A percentile compares a stretch with the other conserved stretches of the same genome.
These are phyloP conservation scores for Eleusine coracana DNA, from an alignment of 176 grass and related monocot genomes.

Conservation along the genomic window DNA sequence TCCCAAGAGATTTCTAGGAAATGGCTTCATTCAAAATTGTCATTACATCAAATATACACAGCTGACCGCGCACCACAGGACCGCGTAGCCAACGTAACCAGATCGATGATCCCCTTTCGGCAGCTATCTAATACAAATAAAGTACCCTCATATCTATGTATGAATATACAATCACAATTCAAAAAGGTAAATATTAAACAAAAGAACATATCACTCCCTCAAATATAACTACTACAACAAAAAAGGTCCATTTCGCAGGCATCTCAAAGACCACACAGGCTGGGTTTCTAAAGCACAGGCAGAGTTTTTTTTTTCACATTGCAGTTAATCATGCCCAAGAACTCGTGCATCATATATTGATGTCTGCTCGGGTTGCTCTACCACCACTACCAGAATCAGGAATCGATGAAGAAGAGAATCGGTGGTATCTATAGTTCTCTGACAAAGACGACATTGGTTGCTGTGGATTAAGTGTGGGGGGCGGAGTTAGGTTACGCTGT, in stretches of 20 bases:
- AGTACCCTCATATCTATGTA: not conserved
- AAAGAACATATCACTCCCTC: not conserved
- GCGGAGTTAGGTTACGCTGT: constrained; percentile 77
- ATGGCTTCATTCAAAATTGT: not conserved
- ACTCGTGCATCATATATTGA: constrained; percentile 68
- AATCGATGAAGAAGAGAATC: constrained; percentile 66
- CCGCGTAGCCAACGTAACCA: not conserved
- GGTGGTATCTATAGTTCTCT: constrained; percentile 82
- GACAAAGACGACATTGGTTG: constrained; percentile 77
- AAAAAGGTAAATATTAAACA: not conserved
- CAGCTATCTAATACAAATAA: not conserved
- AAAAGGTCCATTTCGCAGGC: not conserved
- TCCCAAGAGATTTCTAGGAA: not conserved
- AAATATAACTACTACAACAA: not conserved
- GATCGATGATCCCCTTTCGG: not conserved
- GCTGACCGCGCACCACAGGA: not conserved
- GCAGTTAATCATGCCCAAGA: not conserved
- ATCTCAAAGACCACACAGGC: not conserved
- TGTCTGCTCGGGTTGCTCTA: constrained; percentile 65
- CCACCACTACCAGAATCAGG: constrained; percentile 52
- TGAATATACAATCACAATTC: not conserved
- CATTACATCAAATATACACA: not conserved
- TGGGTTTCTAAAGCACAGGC: not conserved
- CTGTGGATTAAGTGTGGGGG: constrained; percentile 73
- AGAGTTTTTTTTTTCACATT: not conserved